Evolutionary conservation across 2,329 filamentous ascomycete species (phyloP), one percentile per base, ranked within the genome.

Genomic region (Exophiala lecanii-corni): DNA sequence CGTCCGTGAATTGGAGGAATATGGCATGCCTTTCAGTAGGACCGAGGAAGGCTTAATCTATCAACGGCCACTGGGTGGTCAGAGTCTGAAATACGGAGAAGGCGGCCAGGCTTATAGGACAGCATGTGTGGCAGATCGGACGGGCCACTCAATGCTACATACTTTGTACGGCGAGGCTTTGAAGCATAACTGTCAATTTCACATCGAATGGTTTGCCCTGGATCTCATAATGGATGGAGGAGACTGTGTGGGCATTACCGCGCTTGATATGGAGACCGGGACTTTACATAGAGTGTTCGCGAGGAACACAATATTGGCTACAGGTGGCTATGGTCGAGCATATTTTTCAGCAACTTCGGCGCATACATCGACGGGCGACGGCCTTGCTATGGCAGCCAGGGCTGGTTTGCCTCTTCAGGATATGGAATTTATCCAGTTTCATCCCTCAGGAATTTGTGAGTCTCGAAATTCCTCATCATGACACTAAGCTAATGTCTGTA

Each of bases 311-410:
- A 87, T 94, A 49, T 25, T 92, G 57, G 88, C 88, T 45, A 94
- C 88, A 45, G 88, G 88, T 66, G 88, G 88, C 51, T 94, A 94
- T 69, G 88, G 88, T 53, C 86, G 88, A 67, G 83, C 88, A 50
- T 94, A 94, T 77, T 94, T 94, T 75, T 86, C 81, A 66, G 94
- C 87, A 71, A 94, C 88, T 34, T 92, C 86, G 36, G 88, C 88
- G 17, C 88, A 94, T 71, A 94, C 88, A 46, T 92, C 86, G 67
- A 94, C 88, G 41, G 88, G 88, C 74, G 88, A 94, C 62, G 88
- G 88, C 60, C 91, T 89, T 82, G 88, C 88, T 54, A 94, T 94
- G 88, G 87, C 92, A 58, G 84, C 86, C 54, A 85, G 88, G 70
- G 88, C 88, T 48, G 88, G 88, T 63, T 82, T 94, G 32, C 87